Evolutionary conservation across 2,329 filamentous ascomycete genomes (phyloP), one percentile per base, ranked within the genome.

Genomic region (Sporothrix euskadiensis): DNA sequence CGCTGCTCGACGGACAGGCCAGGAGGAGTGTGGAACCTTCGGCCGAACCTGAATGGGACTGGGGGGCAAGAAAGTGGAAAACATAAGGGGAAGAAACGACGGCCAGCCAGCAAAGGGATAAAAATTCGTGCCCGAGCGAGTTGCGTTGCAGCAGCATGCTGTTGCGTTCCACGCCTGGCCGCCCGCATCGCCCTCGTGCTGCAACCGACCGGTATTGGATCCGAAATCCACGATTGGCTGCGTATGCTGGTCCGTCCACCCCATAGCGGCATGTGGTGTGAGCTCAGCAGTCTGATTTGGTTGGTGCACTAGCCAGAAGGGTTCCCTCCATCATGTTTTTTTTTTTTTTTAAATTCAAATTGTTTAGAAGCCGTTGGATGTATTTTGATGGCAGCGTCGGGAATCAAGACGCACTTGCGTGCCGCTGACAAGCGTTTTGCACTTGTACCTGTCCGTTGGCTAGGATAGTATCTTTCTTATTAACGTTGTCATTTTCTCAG

Each of bases 151-250:
- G 6, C 61, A 6, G 22, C 39, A 63, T 41, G 32, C 35, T 47
- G 10, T 39, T 44, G 39, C 39, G 35, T 65, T 12, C 39, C 61
- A 65, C 61, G 12, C 39, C 22, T 30, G 22, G n/a, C 39, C 39
- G 12, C 61, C 61, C 22, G n/a, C 61, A n/a, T 16, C 8, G 10
- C 61, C 61, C 41, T 30, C 8, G 26, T 63, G 47, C 35, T 44
- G 69, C 47, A 52, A 49, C 44, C 26, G 26, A 71, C 57, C 59
- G 71, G 71, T 66, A n/a, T 19, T 66, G 19, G 59, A 41, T 19
- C 59, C 30, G 71, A 63, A 30, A 56, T 56, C 47, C 47, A 63
- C 71, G 70, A 71, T 71, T 71, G 70, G 57, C 35, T 65, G 59
- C n/a, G 59, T 65, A 41, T 65, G 9, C 59, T 44, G 35, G 59